These are phyloP conservation scores for Scheffersomyces stipitis DNA, from an alignment of 805 yeast genomes.

Conservation along the genomic window DNA sequence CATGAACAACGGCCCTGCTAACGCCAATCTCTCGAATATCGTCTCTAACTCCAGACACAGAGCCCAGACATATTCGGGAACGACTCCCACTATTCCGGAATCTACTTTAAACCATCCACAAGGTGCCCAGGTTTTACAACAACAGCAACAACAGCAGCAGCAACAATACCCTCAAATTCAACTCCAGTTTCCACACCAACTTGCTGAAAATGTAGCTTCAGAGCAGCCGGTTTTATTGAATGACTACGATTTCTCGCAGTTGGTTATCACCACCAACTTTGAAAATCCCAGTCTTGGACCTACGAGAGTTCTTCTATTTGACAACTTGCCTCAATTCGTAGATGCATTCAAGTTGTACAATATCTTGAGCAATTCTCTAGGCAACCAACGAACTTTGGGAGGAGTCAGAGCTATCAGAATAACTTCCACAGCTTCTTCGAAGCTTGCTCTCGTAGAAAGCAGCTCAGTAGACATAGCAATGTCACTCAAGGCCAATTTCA, in stretches of 20 bases:
- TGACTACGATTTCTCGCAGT: conserved; percentile 57
- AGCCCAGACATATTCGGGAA: conserved; percentile 44
- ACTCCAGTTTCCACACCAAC: background rate
- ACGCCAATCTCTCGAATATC: background rate
- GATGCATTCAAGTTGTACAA: conserved; percentile 43
- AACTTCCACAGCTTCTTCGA: conserved; percentile 16
- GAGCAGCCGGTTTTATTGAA: conserved; percentile 30
- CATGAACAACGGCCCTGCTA: conserved; percentile 12
- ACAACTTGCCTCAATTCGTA: conserved; percentile 76
- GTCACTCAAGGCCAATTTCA: conserved; percentile 72
- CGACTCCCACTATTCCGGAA: conserved; percentile 24
- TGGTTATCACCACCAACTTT: conserved; percentile 67
- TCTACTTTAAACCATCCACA: conserved; percentile 8
- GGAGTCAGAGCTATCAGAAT: conserved; percentile 59
- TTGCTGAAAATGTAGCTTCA: background rate
- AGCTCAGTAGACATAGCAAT: conserved; percentile 71
- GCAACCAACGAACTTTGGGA: conserved; percentile 60
- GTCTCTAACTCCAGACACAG: conserved; percentile 23
- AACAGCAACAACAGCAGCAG: conserved; percentile 1
- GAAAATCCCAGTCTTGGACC: conserved; percentile 73
- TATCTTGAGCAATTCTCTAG: conserved; percentile 41
- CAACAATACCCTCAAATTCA: conserved; percentile 1
- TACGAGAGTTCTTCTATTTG: conserved; percentile 72
- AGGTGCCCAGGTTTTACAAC: background rate
- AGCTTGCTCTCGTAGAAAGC: conserved; percentile 63